phyloP scores from a whole-genome alignment of 352 stramenopile genomes.

The Phytopythium oedochilum region DNA sequence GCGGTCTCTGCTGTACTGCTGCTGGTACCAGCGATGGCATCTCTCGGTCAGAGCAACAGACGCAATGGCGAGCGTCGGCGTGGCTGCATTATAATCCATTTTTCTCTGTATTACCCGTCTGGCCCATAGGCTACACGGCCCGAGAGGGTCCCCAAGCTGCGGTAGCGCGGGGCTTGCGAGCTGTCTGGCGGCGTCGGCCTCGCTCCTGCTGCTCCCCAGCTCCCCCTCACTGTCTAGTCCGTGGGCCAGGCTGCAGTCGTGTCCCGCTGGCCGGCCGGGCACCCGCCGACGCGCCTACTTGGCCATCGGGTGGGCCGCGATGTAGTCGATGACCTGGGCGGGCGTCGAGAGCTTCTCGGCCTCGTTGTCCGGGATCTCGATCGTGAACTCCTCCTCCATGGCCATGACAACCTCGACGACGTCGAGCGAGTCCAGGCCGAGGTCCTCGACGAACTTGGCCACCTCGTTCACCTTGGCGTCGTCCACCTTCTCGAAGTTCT shows the following conservation, averaged over 20 bases:
- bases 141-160: not conserved
- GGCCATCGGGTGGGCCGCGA: constrained; percentile 98
- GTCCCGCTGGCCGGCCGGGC: not conserved
- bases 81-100: constrained; percentile 5
- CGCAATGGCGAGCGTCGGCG: not conserved
- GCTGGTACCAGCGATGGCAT: too few species aligned
- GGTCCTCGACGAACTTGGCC: constrained; percentile 97
- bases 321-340: constrained; percentile 97
- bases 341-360: constrained; percentile 98
- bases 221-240: not conserved
- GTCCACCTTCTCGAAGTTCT: constrained; percentile 99
- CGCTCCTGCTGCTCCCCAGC: too few species aligned
- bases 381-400: constrained; percentile 99
- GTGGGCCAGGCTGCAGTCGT: too few species aligned
- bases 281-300: too few species aligned
- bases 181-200: not conserved
- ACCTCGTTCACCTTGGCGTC: constrained; percentile 87
- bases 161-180: not conserved
- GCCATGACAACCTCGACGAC: constrained; percentile 96
- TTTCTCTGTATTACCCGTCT: constrained; percentile 6
- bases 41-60: too few species aligned
- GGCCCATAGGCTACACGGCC: not conserved
- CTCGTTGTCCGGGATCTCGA: constrained; percentile 99
- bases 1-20: too few species aligned
- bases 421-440: constrained; percentile 99